phyloP scores from a whole-genome alignment of 1,284 basidiomycete species.

The Tylopilus sp. region DNA sequence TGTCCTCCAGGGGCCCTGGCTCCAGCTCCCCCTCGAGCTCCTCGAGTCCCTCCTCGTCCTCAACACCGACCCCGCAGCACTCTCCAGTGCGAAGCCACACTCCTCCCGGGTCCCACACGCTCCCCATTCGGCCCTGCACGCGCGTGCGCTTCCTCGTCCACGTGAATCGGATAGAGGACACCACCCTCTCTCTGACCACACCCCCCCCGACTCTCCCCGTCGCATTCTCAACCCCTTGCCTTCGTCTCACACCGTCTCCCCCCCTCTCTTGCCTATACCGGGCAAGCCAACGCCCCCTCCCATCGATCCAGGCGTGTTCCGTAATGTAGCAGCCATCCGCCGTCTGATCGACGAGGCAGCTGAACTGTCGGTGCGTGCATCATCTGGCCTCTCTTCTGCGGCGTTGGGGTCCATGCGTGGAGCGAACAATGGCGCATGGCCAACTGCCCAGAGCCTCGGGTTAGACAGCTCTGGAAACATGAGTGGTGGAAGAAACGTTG shows the following conservation, averaged over 20 bases:
- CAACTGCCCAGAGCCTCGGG: conserved; percentile 57
- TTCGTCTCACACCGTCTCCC: conserved; percentile 30
- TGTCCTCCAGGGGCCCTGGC: conserved; percentile 72
- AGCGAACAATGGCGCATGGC: conserved; percentile 50
- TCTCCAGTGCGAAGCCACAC: conserved; percentile 49
- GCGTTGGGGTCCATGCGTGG: conserved; percentile 64
- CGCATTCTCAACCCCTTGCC: conserved; percentile 40
- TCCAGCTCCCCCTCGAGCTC: conserved; percentile 79
- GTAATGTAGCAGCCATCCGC: conserved; percentile 68
- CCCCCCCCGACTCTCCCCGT: conserved; percentile 55
- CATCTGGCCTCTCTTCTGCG: conserved; percentile 71
- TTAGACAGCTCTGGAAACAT: conserved; percentile 48
- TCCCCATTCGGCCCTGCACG: neutral
- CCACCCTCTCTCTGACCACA: conserved; percentile 47
- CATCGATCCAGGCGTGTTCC: conserved; percentile 81
- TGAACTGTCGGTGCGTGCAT: conserved; percentile 76
- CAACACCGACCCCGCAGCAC: conserved; percentile 69
- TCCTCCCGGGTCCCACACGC: conserved; percentile 31
- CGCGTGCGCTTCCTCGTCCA: conserved; percentile 20
- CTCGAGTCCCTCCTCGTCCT: conserved; percentile 75
- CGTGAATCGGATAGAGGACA: conserved; percentile 45
- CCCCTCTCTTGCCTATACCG: conserved; percentile 51
- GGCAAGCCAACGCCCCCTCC: conserved; percentile 73
- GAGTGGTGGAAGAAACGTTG: conserved; percentile 63
- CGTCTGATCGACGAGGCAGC: conserved; percentile 81